Evolutionary conservation across 345 rosid genomes (phyloP).

Genomic region (Gossypium raimondii): DNA sequence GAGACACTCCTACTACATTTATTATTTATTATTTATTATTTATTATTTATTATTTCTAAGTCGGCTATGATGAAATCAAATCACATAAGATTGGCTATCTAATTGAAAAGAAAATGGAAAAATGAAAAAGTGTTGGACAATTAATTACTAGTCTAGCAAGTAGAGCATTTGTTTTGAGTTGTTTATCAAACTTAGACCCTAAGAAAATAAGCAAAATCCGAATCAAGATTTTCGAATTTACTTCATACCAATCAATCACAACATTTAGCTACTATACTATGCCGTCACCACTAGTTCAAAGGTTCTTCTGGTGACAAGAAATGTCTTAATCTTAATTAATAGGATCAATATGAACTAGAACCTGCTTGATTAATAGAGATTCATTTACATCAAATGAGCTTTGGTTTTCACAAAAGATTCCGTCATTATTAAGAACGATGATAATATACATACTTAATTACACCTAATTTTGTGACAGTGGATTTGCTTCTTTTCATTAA

Average conservation of each 20-base stretch:
- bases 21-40: neutral
- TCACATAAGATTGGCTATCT: neutral
- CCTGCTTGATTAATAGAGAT: neutral
- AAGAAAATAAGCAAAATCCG: neutral
- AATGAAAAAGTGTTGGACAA: neutral
- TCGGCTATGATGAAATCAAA: neutral
- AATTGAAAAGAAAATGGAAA: neutral
- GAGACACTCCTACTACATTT: neutral
- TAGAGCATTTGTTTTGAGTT: neutral
- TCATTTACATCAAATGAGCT: neutral
- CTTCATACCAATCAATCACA: neutral
- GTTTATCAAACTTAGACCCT: slow-evolving; percentile 6
- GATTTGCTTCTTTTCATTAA: neutral
- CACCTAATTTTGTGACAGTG: neutral
- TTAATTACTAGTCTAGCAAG: neutral
- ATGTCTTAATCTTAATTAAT: neutral
- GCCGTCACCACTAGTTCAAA: neutral
- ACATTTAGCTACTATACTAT: neutral
- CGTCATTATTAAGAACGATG: neutral
- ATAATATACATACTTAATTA: neutral
- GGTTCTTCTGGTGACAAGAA: neutral
- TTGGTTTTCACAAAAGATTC: neutral
- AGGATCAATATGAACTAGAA: neutral
- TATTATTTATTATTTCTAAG: neutral
- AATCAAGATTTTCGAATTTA: neutral